These are phyloP conservation scores for Plasmodium vivax DNA, from an alignment of 169 alveolate species.

Conservation along the genomic window DNA sequence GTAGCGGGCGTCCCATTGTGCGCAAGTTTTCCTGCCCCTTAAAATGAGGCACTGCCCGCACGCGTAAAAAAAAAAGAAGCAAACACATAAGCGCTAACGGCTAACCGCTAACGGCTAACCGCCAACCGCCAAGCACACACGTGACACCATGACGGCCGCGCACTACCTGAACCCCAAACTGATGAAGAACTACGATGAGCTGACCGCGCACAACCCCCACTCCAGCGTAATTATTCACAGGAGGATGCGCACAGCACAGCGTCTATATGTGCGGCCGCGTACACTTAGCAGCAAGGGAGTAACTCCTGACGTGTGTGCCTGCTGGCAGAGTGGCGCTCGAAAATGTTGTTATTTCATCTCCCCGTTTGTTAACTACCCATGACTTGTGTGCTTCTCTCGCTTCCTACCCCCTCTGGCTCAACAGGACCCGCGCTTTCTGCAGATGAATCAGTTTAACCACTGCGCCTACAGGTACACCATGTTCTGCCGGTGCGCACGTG, in stretches of 20 bases:
- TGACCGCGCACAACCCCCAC: slow-evolving; percentile 82
- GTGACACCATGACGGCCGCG: slow-evolving; percentile 17
- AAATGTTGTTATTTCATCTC: background rate
- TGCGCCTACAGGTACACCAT: slow-evolving; percentile 82
- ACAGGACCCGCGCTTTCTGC: slow-evolving; percentile 84
- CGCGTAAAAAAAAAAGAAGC: background rate
- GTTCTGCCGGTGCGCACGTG: slow-evolving; percentile 83
- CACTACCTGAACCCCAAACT: slow-evolving; percentile 28
- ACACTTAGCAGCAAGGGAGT: background rate
- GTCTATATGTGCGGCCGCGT: background rate
- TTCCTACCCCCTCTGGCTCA: background rate
- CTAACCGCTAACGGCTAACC: background rate
- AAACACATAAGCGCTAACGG: background rate
- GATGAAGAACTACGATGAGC: slow-evolving; percentile 78
- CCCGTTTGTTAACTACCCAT: background rate
- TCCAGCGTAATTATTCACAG: slow-evolving; percentile 77
- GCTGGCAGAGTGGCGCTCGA: background rate
- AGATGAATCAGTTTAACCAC: slow-evolving; percentile 77
- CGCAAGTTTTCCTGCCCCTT: background rate
- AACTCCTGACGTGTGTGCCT: background rate
- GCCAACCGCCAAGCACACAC: background rate
- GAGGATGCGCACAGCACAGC: background rate
- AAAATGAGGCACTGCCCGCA: background rate
- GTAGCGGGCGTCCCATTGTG: background rate
- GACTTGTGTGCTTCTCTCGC: background rate